A percentile compares a stretch with the other conserved stretches of the same genome.
Evolutionary conservation across 495 filamentous ascomycete genomes (phyloP).

Genomic region (Xylaria curta): DNA sequence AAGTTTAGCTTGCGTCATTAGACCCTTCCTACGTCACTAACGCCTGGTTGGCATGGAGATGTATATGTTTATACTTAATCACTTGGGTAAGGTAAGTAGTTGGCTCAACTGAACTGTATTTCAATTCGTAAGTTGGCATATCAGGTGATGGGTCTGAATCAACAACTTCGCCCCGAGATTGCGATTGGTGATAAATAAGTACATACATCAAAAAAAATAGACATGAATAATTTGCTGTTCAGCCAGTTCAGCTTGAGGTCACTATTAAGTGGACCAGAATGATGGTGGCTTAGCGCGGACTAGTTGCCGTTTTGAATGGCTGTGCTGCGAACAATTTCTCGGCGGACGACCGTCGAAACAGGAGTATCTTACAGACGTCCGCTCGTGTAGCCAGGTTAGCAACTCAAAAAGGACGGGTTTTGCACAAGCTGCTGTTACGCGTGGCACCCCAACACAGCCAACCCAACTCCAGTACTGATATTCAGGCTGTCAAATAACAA

Average conservation of each 20-base stretch:
- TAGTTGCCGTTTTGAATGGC: slow-evolving; percentile 17
- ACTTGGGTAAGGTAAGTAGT: background rate
- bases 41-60: slow-evolving; percentile 15
- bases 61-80: background rate
- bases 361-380: background rate
- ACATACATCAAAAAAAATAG: background rate
- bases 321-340: slow-evolving; percentile 14
- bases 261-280: background rate
- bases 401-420: slow-evolving; percentile 7
- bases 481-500: slow-evolving; percentile 21
- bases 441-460: slow-evolving; percentile 18
- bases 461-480: background rate
- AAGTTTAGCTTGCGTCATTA: slow-evolving; percentile 3
- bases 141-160: background rate
- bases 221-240: background rate
- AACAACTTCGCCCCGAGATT: background rate
- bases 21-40: slow-evolving; percentile 3
- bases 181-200: background rate
- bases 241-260: slow-evolving; percentile 20
- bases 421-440: slow-evolving; percentile 9
- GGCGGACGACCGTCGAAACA: slow-evolving; percentile 19
- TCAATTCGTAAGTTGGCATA: background rate
- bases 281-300: slow-evolving; percentile 27
- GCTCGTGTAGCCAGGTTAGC: background rate
- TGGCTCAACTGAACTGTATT: background rate